phyloP scores from a whole-genome alignment of 768 basidiomycete species.

The Boletus pseudo-olivaceus region DNA sequence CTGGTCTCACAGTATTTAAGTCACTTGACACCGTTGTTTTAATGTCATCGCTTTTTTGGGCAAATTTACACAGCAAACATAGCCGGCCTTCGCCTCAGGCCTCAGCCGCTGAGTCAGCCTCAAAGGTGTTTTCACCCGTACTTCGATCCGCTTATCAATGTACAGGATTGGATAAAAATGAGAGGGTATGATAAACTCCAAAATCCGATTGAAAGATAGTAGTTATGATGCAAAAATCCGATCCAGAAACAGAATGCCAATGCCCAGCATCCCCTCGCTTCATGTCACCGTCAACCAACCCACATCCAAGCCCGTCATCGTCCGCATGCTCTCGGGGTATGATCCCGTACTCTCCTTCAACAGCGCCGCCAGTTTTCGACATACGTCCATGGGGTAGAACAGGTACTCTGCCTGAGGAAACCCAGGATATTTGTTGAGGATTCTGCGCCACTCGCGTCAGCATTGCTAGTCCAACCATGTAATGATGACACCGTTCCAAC shows the following conservation, averaged over 20 bases:
- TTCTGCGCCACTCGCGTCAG: slow-evolving; percentile 32
- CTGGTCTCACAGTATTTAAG: too few relatives aligned
- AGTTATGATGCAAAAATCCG: not conserved
- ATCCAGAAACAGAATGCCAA: not conserved
- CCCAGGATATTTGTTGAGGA: slow-evolving; percentile 69
- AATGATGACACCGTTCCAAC: not conserved
- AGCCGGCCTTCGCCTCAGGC: too few relatives aligned
- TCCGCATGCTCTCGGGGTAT: slow-evolving; percentile 72
- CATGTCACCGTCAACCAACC: slow-evolving; percentile 57
- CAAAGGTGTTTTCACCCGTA: too few relatives aligned
- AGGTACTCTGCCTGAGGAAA: slow-evolving; percentile 89
- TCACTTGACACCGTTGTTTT: too few relatives aligned
- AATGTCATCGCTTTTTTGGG: too few relatives aligned
- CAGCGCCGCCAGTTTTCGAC: slow-evolving; percentile 62
- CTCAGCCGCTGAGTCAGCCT: too few relatives aligned
- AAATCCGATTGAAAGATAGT: not conserved
- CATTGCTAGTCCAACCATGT: not conserved
- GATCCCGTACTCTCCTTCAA: slow-evolving; percentile 74
- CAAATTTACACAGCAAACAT: too few relatives aligned
- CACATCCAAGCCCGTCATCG: slow-evolving; percentile 79
- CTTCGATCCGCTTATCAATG: too few relatives aligned
- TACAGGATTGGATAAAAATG: not conserved
- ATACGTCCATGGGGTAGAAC: slow-evolving; percentile 76
- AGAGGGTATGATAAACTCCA: not conserved
- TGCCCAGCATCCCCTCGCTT: not conserved